Evolutionary conservation across 2,329 filamentous ascomycete species (phyloP), one percentile per base, ranked within the genome.

Genomic region (Fusarium sp.): DNA sequence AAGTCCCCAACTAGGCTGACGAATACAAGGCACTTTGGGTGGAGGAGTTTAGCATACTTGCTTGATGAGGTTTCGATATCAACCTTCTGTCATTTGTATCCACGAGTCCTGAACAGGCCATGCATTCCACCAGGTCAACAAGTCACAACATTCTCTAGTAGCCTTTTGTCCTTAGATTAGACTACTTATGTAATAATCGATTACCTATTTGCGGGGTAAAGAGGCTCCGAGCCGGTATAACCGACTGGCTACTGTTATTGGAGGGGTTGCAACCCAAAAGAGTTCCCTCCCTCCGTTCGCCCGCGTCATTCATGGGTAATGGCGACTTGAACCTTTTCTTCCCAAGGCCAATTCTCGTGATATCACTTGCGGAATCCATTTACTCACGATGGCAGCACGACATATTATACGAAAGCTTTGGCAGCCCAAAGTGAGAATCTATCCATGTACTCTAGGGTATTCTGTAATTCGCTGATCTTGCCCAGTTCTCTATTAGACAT

Each of bases 401-500:
- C 22, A 26, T 6, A 34, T 50, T 4, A 4, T 28, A 34, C n/a
- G 38, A 34, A 50, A 12, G 47, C 22, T 50, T n/a, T 43, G 47
- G 47, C 22, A 34, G 11, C 10, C 47, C 11, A 50, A 50, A n/a
- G 47, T 43, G 5, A 26, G 38, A 4, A 26, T 25, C 19, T 3
- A 10, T 13, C 2, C 6, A 1, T 1, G 2, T 2, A 4, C n/a
- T 10, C 1, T n/a, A 19, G 19, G 0, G 11, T 0, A 8, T 19
- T 1, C 1, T 9, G 4, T 3, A 34, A 2, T 11, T 25, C 7
- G 6, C 46, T 48, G 6, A 49, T 28, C 2, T 19, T 12, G 1
- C 28, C 12, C 11, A 43, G 47, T 43, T 50, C 8, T 1, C 3
- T 22, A n/a, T 3, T 0, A 34, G n/a, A 12, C 1, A 34, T 8